Conservation (phyloP, 2,329 filamentous ascomycete species). For the Raffaelea arxii region DNA sequence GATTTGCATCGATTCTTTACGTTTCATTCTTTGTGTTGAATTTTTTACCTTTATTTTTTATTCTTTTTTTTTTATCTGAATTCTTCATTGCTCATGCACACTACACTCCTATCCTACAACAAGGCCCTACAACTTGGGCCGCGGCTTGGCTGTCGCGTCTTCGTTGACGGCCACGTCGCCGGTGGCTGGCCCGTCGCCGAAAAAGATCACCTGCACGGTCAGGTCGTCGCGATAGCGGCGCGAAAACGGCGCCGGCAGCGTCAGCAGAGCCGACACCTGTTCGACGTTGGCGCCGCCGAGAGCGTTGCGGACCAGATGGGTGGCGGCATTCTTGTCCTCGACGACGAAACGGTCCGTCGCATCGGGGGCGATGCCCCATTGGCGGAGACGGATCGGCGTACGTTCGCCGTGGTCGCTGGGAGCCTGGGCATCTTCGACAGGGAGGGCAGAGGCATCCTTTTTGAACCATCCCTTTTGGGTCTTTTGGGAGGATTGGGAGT, state of each 20-base stretch:
- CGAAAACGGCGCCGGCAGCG: conserved; percentile 82
- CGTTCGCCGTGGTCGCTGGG: conserved; percentile 58
- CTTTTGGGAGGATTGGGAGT: conserved; percentile 64
- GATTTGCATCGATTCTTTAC: background rate
- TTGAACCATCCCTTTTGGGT: conserved; percentile 43
- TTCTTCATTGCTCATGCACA: too few relatives aligned
- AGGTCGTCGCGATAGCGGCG: conserved; percentile 89
- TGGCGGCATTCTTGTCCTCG: conserved; percentile 92
- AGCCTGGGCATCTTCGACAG: conserved; percentile 56
- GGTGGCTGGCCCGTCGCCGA: conserved; percentile 68
- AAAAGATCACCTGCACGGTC: conserved; percentile 98
- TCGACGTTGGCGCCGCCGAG: conserved; percentile 88
- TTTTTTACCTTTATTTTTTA: background rate
- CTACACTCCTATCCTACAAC: background rate
- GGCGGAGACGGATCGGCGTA: conserved; percentile 76
- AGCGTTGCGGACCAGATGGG: conserved; percentile 89
- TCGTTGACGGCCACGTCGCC: conserved; percentile 76
- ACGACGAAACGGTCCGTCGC: conserved; percentile 79
- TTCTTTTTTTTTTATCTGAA: background rate
- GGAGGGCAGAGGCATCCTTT: conserved; percentile 35
- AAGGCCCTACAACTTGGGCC: conserved; percentile 23
- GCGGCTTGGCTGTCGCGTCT: conserved; percentile 43
- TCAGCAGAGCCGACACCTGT: conserved; percentile 85
- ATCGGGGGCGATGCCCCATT: conserved; percentile 75
- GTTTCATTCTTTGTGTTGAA: conserved; percentile 1